A percentile compares a stretch with the other conserved stretches of the same genome.
Evolutionary conservation across 768 basidiomycete species (phyloP).

Genomic region (Amanita jacksonii): DNA sequence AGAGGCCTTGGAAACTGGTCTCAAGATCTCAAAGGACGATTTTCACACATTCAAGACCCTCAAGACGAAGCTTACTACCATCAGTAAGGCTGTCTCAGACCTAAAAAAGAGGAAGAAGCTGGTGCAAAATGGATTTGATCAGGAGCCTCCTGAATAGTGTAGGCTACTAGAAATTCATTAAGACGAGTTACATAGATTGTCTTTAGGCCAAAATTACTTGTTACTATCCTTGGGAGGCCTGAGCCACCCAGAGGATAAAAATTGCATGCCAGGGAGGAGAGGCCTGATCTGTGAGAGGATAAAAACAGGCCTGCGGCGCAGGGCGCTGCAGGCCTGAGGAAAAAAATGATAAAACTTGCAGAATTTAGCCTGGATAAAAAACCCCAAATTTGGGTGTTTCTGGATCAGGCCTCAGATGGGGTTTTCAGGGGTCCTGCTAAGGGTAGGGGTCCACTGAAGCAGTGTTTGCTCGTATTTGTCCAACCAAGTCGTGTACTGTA

Average conservation of each 20-base stretch:
- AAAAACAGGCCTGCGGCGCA: neutral
- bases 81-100: too few species aligned
- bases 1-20: neutral
- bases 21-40: neutral
- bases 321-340: conserved; percentile 1
- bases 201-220: too few species aligned
- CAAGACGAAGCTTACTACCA: neutral
- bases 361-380: neutral
- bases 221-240: too few species aligned
- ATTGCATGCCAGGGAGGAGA: neutral
- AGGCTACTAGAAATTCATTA: too few species aligned
- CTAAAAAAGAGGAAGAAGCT: too few species aligned
- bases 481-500: too few species aligned
- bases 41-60: neutral
- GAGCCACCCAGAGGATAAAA: neutral
- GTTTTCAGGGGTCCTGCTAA: conserved; percentile 2
- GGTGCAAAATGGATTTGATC: too few species aligned
- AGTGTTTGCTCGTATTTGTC: too few species aligned
- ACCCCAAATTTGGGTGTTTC: conserved; percentile 1
- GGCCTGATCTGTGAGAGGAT: neutral
- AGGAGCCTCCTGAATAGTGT: too few species aligned
- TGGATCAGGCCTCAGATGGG: too few species aligned
- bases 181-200: too few species aligned
- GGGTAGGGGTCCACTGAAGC: too few species aligned
- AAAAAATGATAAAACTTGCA: neutral